Base-by-base conservation (phyloP, 2,329 filamentous ascomycete genomes). In the Rhynchosporium graminicola region DNA sequence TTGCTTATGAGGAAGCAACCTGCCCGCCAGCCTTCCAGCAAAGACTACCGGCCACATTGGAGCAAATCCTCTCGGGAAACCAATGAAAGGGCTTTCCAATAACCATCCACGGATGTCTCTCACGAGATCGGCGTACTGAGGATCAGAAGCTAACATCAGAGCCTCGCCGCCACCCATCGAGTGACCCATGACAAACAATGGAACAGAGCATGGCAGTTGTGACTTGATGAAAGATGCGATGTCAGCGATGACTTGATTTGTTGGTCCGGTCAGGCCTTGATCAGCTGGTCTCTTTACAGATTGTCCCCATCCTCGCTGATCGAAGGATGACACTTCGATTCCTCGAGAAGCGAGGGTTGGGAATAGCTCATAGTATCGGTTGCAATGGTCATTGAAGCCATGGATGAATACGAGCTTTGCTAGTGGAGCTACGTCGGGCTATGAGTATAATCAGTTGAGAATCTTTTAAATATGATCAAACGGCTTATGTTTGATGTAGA, bases 221-320 rank as follows among this genome's bases (percentile, higher is more conserved):
- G 79, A 78, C 63, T 80, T 80, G 68, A 95, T 80, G 74, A 97
- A 91, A 48, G 87, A 87, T 10, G 87, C 90, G 60, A 97, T 87
- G 75, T 97, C 93, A 62, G 83, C 81, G 50, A 96, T 79, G 61
- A 97, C 91, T 60, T 81, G 83, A 1, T 80, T 67, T 1, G 92
- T 96, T 6, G 88, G 82, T 6, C 93, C 93, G 1, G 90, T 91
- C 60, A 86, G 80, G 56, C 93, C 93, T 69, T 80, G 82, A 65
- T 94, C 83, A 12, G 83, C 76, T 28, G 83, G 78, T 58, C 79
- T 81, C 43, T 77, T 80, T 28, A 88, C 90, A 59, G 86, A 90
- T 61, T 85, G 87, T 64, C 93, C 93, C 92, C 92, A 97, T 74
- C 93, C 92, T 74, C 86, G 87, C 80, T 97, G 93, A 75, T 97